These are phyloP conservation scores for Nakazawaea ernobii DNA, from an alignment of 805 yeast species.

Conservation along the genomic window DNA sequence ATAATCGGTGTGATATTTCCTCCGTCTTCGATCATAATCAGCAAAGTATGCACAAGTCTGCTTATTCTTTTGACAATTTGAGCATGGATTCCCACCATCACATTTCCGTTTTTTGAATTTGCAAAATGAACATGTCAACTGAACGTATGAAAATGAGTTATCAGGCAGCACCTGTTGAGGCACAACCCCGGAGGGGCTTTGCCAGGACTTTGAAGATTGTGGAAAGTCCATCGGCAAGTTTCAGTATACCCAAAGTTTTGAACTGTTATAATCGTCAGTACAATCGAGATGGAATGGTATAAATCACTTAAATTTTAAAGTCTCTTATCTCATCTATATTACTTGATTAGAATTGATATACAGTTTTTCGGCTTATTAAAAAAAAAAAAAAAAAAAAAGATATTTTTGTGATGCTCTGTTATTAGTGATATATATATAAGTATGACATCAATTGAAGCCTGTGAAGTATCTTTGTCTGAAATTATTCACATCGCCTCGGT, in stretches of 20 bases:
- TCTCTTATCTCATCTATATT: too few relatives aligned
- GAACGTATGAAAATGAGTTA: constrained; percentile 5
- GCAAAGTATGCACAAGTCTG: constrained; percentile 18
- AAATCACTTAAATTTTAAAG: too few relatives aligned
- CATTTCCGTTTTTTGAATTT: constrained; percentile 16
- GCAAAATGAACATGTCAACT: constrained; percentile 15
- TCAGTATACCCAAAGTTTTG: too few relatives aligned
- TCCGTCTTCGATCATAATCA: constrained; percentile 23
- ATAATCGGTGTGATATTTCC: constrained; percentile 29
- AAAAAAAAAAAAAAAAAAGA: too few relatives aligned
- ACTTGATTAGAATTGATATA: too few relatives aligned
- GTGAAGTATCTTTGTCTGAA: constrained; percentile 76
- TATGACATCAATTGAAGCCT: constrained; percentile 38
- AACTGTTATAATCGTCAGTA: too few relatives aligned
- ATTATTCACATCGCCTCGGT: constrained; percentile 43
- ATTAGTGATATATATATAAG: too few relatives aligned
- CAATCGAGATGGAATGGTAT: too few relatives aligned
- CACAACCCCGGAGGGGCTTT: neutral
- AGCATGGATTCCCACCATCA: constrained; percentile 21
- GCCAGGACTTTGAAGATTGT: neutral
- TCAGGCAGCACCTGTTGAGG: neutral
- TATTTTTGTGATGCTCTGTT: too few relatives aligned
- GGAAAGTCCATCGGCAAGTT: neutral
- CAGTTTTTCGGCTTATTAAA: too few relatives aligned
- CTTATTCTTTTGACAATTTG: constrained; percentile 16